Base-by-base conservation (phyloP, 306 rosid genomes). In the Begonia fuchsioides region DNA sequence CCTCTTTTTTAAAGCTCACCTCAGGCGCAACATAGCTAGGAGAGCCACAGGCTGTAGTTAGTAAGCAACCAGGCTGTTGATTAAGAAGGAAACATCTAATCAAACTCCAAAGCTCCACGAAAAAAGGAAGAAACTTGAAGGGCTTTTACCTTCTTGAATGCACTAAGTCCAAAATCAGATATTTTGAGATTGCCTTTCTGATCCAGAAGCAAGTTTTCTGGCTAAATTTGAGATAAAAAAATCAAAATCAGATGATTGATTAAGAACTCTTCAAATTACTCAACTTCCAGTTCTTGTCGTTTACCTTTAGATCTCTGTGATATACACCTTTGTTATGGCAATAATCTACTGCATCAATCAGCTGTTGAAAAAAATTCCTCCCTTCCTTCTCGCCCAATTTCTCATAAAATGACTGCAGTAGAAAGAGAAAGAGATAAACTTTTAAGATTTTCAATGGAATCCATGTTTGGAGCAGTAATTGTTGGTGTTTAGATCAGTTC, bases 21-120 rank as follows among this genome's bases (percentile, higher is more conserved):
- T 85, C 95, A 0, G 95, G 95, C 50, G 93, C 95, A 47, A 85
- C 87, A 46, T 85, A 85, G 66, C 87, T 66, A 9, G 95, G 95
- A 62, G 93, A 85, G 55, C 95, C 93, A 61, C 95, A 85, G 15
- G 60, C 69, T 2, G 93, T 85, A 38, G 72, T 68, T 47, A 80
- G 68, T 54, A 71, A 64, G 47, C 68, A 65, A 40, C 80, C 68
- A 12, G 74, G 71, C 95, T 85, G 68, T 15, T 15, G 43, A 72
- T 48, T 12, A 8, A 13, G 15, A 44, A 44, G 7, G 32, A 4
- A 5, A 26, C 5, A 26, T 26, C 35, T 26, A 6, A 26, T 2
- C 35, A 26, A 26, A 26, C 35, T 26, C 35, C 35, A 26, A 26
- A 3, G 35, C 35, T 26, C 35, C 35, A 2, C 5, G 35, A 26